Base-by-base conservation (phyloP, 352 stramenopile species). In the Phytophthora citricola region DNA sequence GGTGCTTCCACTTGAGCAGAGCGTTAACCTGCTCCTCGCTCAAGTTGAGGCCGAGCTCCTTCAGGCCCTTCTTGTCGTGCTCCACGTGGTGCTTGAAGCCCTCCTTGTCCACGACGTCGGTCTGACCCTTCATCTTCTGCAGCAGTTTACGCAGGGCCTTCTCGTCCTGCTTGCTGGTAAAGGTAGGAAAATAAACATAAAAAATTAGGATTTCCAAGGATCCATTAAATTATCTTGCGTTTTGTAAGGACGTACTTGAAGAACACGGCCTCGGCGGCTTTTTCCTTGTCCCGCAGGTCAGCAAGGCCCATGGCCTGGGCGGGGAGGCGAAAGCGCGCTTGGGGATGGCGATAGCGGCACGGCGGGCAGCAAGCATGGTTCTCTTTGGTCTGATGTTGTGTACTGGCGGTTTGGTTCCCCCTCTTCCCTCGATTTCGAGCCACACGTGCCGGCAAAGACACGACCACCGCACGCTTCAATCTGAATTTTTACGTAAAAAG, bases 1-100 rank as follows among this genome's bases (percentile, higher is more conserved):
- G 73, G 82, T 95, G 87, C 82, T 95, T 95, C 87, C 87, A 95
- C 81, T 95, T 93, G 75, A 95, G 84, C 53, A 95, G 80, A 53
- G 83, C 85, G 24, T 85, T 75, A 48, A 91, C 65, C 75, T 93
- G 84, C 62, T 90, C 84, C n/a, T 81, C 51, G 47, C 66, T 79
- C 61, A 93, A 66, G 36, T 90, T 60, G 44, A 93, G 71, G 46
- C 86, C 87, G 51, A 95, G 89, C 47, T 79, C 67, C 63, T 88
- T 73, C 20, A 95, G 73, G 10, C 83, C 83, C 66, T 89, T 80
- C 71, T 81, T 87, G 72, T 95, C 87, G 75, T 92, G 75, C 31
- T 84, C 73, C 41, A 93, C 62, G 73, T 95, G 85, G 71, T 76
- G 63, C 79, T 95, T 89, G 32, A 75, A 70, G 40, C 87, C 87